Percentiles rank a stretch among this genome's conserved stretches.
These are phyloP conservation scores for Schizosaccharomyces lindneri DNA, from an alignment of 805 yeast genomes.

Conservation along the genomic window DNA sequence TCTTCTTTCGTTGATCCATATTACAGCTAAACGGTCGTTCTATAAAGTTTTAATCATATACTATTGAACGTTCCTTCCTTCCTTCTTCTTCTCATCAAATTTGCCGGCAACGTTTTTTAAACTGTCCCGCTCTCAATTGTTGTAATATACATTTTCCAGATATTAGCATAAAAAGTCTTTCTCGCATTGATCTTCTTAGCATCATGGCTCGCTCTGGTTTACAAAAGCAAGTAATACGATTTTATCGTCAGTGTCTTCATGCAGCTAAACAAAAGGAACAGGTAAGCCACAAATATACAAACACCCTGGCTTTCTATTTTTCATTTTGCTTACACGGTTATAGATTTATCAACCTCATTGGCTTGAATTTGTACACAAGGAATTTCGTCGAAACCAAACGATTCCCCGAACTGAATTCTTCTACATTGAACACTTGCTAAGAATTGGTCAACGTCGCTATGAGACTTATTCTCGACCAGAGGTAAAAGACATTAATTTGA, in stretches of 20 bases:
- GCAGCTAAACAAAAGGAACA: neutral
- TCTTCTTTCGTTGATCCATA: no score
- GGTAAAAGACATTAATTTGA: neutral
- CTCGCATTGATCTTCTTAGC: no score
- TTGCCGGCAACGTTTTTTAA: no score
- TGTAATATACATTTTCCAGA: no score
- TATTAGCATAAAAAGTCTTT: no score
- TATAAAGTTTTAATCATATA: no score
- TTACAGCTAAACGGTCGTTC: no score
- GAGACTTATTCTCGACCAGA: slow-evolving; percentile 1
- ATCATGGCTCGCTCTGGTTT: neutral
- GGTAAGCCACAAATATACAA: neutral
- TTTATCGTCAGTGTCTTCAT: neutral
- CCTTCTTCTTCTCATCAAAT: no score
- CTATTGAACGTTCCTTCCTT: no score
- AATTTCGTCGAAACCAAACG: neutral
- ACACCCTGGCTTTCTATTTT: neutral
- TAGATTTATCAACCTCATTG: neutral
- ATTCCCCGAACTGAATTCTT: neutral
- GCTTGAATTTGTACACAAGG: neutral
- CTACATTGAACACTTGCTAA: neutral
- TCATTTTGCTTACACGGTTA: neutral
- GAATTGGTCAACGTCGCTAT: neutral
- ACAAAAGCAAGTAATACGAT: neutral
- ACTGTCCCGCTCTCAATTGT: no score